Base-by-base conservation (phyloP, 352 stramenopile species). In the Phytophthora multivora region DNA sequence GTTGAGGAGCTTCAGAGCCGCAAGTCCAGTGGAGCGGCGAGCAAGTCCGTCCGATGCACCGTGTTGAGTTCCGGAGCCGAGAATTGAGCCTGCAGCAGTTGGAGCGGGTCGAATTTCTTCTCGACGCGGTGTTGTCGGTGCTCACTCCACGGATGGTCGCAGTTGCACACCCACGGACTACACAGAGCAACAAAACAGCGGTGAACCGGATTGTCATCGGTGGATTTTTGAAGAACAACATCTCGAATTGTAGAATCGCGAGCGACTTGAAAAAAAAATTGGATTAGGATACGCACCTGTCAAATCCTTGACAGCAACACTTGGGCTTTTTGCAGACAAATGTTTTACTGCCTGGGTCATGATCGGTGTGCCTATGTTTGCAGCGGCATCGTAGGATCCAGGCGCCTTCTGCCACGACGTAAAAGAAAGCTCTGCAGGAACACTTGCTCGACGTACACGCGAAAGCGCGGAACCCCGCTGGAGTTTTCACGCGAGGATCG, bases 141-240 rank as follows among this genome's bases (percentile, higher is more conserved):
- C 16, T 76, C 60, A 30, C 42, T 51, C 83, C 80, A 94, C 38
- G 85, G 63, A 51, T 93, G 85, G 63, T 88, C 56, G 71, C 85
- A 93, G 36, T 94, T 96, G 68, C 82, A 94, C 25, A 93, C 74
- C 87, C 83, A 94, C 12, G 85, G 83, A 46, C 80, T 89, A 50
- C 28, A 31, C 35, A 46, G 12, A 60, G 52, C 12, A 21, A n/a
- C 40, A 28, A 46, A 38, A 26, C 4, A 12, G 30, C 8, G 28
- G 28, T 15, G 7, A 31, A 28, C 23, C 26, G 38, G 59, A 51
- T 54, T 30, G 19, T 62, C 35, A 48, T 33, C 19, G 57, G 36
- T 63, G 58, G 42, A 54, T 66, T 66, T 61, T 62, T 53, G 16
- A 64, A 53, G 40, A 46, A 30, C 33, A 52, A 39, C 59, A 58